Evolutionary conservation across 2,329 filamentous ascomycete species (phyloP).

Genomic region (Leptographium flavum): DNA sequence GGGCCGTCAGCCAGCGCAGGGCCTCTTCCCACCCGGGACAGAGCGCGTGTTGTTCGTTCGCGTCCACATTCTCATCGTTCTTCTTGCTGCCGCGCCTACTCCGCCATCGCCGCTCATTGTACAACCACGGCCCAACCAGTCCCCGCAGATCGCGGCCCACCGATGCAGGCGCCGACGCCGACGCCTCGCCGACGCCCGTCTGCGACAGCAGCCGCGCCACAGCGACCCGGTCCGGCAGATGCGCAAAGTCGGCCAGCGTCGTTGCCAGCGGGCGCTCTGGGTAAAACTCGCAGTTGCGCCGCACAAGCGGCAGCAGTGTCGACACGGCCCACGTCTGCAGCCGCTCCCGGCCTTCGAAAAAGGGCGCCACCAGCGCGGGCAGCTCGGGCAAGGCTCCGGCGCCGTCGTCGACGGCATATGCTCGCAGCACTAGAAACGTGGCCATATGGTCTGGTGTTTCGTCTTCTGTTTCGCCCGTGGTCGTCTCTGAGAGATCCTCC

Average conservation of each 20-base stretch:
- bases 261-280: slow-evolving; percentile 29
- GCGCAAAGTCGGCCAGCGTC: slow-evolving; percentile 49
- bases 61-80: not conserved
- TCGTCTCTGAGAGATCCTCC: no score
- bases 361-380: slow-evolving; percentile 53
- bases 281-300: slow-evolving; percentile 58
- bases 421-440: slow-evolving; percentile 52
- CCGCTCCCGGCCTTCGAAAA: slow-evolving; percentile 41
- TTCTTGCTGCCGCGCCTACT: slow-evolving; percentile 9
- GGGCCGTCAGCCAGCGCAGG: slow-evolving; percentile 50
- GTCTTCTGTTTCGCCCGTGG: no score
- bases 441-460: slow-evolving; percentile 24
- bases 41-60: slow-evolving; percentile 13
- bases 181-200: slow-evolving; percentile 26
- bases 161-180: no score
- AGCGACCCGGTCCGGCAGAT: slow-evolving; percentile 42
- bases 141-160: slow-evolving; percentile 42
- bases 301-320: slow-evolving; percentile 51
- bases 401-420: slow-evolving; percentile 54
- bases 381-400: slow-evolving; percentile 58
- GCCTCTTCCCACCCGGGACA: slow-evolving; percentile 55
- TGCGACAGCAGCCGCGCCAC: slow-evolving; percentile 47
- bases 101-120: slow-evolving; percentile 44
- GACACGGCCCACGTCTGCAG: slow-evolving; percentile 57
- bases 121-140: slow-evolving; percentile 60